Evolutionary conservation across 768 basidiomycete species (phyloP).

Genomic region (Gymnopilus dilepis): DNA sequence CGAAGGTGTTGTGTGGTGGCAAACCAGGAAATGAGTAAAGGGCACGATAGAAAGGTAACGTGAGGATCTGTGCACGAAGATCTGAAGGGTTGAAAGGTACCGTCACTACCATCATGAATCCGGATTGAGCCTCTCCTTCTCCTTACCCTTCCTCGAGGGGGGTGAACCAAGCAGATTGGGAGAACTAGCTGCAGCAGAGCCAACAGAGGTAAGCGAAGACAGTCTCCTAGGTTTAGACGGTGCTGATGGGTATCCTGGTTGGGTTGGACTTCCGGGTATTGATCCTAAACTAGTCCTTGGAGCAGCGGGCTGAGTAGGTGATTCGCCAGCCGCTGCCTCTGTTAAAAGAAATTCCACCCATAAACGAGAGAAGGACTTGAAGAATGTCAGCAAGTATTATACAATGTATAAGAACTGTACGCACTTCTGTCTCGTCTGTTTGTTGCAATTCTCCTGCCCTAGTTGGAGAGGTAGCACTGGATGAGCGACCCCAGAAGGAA

Average conservation of each 20-base stretch:
- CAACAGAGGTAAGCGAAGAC: conserved; percentile 32
- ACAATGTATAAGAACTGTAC: conserved; percentile 17
- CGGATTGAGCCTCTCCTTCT: conserved; percentile 24
- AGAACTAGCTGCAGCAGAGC: conserved; percentile 39
- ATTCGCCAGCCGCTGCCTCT: conserved; percentile 67
- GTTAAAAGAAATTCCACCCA: conserved; percentile 99
- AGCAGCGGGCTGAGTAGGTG: conserved; percentile 28
- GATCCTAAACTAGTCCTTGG: conserved; percentile 35
- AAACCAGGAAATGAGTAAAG: neutral
- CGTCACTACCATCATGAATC: conserved; percentile 18
- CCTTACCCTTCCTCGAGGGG: conserved; percentile 32
- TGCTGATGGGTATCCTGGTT: conserved; percentile 10
- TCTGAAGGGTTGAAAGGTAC: neutral
- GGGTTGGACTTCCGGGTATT: conserved; percentile 39
- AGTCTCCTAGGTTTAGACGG: conserved; percentile 33
- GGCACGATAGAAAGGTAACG: too few species aligned
- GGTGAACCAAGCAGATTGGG: conserved; percentile 36
- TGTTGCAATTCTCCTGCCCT: conserved; percentile 69
- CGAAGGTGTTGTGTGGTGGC: neutral
- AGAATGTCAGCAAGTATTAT: neutral
- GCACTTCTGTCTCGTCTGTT: conserved; percentile 84
- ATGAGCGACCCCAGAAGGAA: conserved; percentile 50
- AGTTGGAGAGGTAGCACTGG: conserved; percentile 38
- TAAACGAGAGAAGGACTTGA: conserved; percentile 92
- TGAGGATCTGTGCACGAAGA: neutral